Conservation (phyloP, 441 rosid genomes). For the Melastoma candidum region DNA sequence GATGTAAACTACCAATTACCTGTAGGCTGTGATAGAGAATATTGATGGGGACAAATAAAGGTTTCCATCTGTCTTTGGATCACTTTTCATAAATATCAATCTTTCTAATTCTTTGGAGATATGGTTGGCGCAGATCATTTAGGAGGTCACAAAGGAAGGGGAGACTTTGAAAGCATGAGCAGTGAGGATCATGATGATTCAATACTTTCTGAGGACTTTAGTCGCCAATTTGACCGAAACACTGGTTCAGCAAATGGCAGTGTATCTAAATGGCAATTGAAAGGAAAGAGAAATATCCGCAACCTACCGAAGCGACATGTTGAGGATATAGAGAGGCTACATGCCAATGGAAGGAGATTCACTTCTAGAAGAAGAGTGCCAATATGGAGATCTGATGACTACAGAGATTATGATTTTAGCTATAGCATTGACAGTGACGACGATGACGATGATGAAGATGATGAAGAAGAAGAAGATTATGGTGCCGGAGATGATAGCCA, state of each 20-base stretch:
- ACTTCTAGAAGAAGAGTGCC: slow-evolving; percentile 31
- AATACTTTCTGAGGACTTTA: slow-evolving; percentile 51
- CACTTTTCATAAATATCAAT: too few relatives aligned
- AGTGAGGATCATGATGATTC: slow-evolving; percentile 33
- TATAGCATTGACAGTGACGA: too few relatives aligned
- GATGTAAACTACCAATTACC: too few relatives aligned
- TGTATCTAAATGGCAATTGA: slow-evolving; percentile 85
- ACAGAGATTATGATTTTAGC: slow-evolving; percentile 25
- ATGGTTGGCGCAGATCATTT: too few relatives aligned
- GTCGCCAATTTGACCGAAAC: slow-evolving; percentile 38
- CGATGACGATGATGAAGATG: slow-evolving; percentile 24
- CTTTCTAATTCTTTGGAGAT: too few relatives aligned
- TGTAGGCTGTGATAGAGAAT: too few relatives aligned
- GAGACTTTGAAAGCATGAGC: too few relatives aligned
- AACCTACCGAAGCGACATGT: slow-evolving; percentile 46
- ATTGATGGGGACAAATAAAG: too few relatives aligned
- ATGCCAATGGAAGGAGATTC: slow-evolving; percentile 29
- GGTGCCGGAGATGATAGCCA: neutral
- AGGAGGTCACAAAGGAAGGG: too few relatives aligned
- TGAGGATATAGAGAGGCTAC: slow-evolving; percentile 26
- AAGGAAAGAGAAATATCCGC: slow-evolving; percentile 81
- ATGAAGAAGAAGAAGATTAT: slow-evolving; percentile 31
- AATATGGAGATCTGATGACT: slow-evolving; percentile 27
- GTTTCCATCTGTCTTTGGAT: too few relatives aligned
- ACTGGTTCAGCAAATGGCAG: slow-evolving; percentile 42